A percentile compares a stretch with the other conserved stretches of the same genome.
Conservation (phyloP, 2,329 filamentous ascomycete species). For the Epicoccum nigrum region DNA sequence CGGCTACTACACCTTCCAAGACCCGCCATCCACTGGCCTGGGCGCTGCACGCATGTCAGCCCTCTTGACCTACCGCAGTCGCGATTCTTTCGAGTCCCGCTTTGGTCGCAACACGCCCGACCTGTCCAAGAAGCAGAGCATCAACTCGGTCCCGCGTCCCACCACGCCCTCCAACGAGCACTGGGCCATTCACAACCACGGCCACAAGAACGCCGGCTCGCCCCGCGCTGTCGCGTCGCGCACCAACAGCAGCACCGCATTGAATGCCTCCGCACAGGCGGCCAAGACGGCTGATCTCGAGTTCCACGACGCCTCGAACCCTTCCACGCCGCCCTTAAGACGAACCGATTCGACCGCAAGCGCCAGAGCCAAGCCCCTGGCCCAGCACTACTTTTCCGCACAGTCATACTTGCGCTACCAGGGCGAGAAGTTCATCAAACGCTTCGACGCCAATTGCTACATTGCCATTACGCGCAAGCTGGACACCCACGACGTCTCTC, state of each 20-base stretch:
- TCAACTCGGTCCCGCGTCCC: slow-evolving; percentile 69
- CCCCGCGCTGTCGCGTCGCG: slow-evolving; percentile 47
- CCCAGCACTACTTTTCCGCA: slow-evolving; percentile 89
- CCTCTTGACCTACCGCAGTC: slow-evolving; percentile 91
- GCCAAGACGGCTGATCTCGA: slow-evolving; percentile 52
- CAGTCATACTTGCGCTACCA: slow-evolving; percentile 98
- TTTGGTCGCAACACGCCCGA: slow-evolving; percentile 95
- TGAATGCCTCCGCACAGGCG: slow-evolving; percentile 26
- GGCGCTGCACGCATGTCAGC: slow-evolving; percentile 97
- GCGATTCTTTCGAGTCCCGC: slow-evolving; percentile 93
- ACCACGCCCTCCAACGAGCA: slow-evolving; percentile 52
- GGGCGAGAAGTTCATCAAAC: slow-evolving; percentile 92
- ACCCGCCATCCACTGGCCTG: slow-evolving; percentile 84
- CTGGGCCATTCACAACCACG: slow-evolving; percentile 60
- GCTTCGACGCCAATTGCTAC: slow-evolving; percentile 98
- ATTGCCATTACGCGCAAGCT: slow-evolving; percentile 98
- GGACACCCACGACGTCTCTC: slow-evolving; percentile 93
- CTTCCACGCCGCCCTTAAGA: slow-evolving; percentile 35
- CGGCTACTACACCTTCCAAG: slow-evolving; percentile 87
- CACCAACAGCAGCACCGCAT: slow-evolving; percentile 40
- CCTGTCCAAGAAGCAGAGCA: slow-evolving; percentile 80
- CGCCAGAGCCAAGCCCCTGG: slow-evolving; percentile 48
- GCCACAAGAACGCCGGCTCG: slow-evolving; percentile 55
- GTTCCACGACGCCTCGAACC: slow-evolving; percentile 52
- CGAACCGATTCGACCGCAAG: slow-evolving; percentile 20